Percentiles rank a stretch among this genome's conserved stretches.
Evolutionary conservation across 2,329 filamentous ascomycete species (phyloP).

Genomic region (Cercospora canescens): DNA sequence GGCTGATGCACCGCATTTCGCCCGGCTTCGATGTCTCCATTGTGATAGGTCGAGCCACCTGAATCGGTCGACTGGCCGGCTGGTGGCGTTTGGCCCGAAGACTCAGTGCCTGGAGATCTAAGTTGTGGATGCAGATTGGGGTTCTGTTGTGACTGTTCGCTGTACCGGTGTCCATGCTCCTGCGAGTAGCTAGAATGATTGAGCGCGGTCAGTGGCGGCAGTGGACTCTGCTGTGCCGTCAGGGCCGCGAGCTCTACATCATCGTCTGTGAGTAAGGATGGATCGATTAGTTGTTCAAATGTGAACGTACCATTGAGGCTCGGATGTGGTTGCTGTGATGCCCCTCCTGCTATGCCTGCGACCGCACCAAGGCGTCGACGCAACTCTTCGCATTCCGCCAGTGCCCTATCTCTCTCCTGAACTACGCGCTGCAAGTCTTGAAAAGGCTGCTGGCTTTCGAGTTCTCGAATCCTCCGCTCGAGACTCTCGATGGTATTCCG

Average conservation of each 20-base stretch:
- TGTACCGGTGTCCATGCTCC: slow-evolving; percentile 6
- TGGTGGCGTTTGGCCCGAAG: slow-evolving; percentile 17
- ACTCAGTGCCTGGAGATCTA: slow-evolving; percentile 24
- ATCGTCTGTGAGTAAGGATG: slow-evolving; percentile 29
- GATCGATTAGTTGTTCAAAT: slow-evolving; percentile 29
- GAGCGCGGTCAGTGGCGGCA: slow-evolving; percentile 32
- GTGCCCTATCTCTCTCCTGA: slow-evolving; percentile 66
- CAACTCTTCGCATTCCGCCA: slow-evolving; percentile 79
- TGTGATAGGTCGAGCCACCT: slow-evolving; percentile 5
- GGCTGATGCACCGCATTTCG: background rate
- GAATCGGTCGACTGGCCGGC: background rate
- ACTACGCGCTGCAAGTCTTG: slow-evolving; percentile 77
- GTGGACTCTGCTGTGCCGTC: slow-evolving; percentile 46
- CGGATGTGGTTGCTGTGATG: slow-evolving; percentile 16
- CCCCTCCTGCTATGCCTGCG: slow-evolving; percentile 29
- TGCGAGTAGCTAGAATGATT: slow-evolving; percentile 11
- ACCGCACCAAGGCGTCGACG: slow-evolving; percentile 58
- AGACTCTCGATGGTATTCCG: slow-evolving; percentile 76
- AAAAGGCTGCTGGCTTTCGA: slow-evolving; percentile 78
- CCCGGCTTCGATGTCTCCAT: background rate
- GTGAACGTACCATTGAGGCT: slow-evolving; percentile 34
- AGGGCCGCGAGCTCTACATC: slow-evolving; percentile 48
- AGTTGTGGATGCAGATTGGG: slow-evolving; percentile 37
- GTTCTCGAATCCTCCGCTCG: slow-evolving; percentile 70
- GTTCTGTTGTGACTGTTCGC: slow-evolving; percentile 21